Percentiles rank a stretch among this genome's conserved stretches.
These are phyloP conservation scores for Tylopilus sp. DNA, from an alignment of 768 basidiomycete genomes.

Conservation along the genomic window DNA sequence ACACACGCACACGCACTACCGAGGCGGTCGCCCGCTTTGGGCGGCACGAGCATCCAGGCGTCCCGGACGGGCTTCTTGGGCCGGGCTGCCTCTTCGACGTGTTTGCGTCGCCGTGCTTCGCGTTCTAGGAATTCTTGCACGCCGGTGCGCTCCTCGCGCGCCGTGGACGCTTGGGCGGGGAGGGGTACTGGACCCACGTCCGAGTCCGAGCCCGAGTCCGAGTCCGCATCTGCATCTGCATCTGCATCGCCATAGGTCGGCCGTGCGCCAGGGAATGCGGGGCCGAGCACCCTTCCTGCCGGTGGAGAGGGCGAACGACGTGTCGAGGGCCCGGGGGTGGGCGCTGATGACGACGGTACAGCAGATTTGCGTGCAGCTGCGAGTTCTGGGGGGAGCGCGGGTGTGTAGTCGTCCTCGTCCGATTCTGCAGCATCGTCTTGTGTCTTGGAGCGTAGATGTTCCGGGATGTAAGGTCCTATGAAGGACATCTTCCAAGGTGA, in stretches of 20 bases:
- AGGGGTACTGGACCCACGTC: slow-evolving; percentile 85
- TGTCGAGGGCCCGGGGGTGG: slow-evolving; percentile 24
- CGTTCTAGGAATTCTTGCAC: slow-evolving; percentile 81
- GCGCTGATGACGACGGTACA: slow-evolving; percentile 20
- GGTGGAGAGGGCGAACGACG: slow-evolving; percentile 16
- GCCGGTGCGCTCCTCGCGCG: slow-evolving; percentile 53
- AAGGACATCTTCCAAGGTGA: slow-evolving; percentile 32
- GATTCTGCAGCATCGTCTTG: slow-evolving; percentile 29
- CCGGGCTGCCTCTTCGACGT: slow-evolving; percentile 74
- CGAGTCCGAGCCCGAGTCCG: slow-evolving; percentile 64
- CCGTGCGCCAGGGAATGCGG: slow-evolving; percentile 46
- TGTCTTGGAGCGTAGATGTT: slow-evolving; percentile 37
- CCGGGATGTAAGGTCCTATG: slow-evolving; percentile 57
- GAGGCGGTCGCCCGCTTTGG: slow-evolving; percentile 74
- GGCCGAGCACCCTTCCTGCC: slow-evolving; percentile 43
- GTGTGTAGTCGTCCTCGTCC: slow-evolving; percentile 66
- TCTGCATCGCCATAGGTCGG: slow-evolving; percentile 23
- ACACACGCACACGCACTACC: slow-evolving; percentile 51
- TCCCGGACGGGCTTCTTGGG: slow-evolving; percentile 81
- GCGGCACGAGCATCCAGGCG: slow-evolving; percentile 98
- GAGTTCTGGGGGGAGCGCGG: slow-evolving; percentile 73
- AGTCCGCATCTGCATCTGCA: too few species aligned
- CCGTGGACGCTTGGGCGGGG: slow-evolving; percentile 37
- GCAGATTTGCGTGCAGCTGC: slow-evolving; percentile 39
- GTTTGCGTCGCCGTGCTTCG: slow-evolving; percentile 73